Conservation (phyloP, 139 green algal species). For the Pleodorina starrii region DNA sequence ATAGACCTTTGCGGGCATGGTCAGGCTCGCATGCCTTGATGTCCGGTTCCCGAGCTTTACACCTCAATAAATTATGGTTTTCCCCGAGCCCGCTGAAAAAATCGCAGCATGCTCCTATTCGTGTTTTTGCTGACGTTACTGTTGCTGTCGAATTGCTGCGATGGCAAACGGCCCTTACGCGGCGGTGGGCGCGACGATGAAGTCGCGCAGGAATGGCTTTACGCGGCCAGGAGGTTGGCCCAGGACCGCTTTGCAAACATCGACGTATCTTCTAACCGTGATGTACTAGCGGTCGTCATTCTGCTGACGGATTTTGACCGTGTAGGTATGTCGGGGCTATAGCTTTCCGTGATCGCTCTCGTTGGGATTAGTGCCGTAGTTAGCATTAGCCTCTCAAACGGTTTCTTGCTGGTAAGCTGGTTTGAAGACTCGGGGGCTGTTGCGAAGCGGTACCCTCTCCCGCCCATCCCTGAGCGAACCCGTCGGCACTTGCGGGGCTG, state of each 20-base stretch:
- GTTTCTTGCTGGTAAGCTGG: neutral
- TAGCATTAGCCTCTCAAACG: neutral
- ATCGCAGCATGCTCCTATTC: neutral
- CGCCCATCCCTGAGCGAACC: neutral
- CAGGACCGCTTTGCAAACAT: too few relatives aligned
- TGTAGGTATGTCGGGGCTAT: neutral
- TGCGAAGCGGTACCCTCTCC: neutral
- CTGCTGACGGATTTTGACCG: slow-evolving; percentile 14
- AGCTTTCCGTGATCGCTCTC: neutral
- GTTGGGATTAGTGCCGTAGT: neutral
- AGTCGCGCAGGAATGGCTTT: neutral
- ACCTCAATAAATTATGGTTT: neutral
- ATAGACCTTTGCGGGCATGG: neutral
- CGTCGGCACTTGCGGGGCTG: too few relatives aligned
- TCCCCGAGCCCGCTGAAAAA: too few relatives aligned
- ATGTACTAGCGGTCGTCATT: neutral
- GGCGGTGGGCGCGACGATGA: neutral
- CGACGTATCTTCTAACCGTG: neutral
- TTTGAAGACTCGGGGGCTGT: neutral
- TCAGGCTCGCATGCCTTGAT: too few relatives aligned
- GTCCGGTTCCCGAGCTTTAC: too few relatives aligned
- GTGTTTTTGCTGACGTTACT: neutral
- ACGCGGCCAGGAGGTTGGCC: neutral
- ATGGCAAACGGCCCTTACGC: neutral
- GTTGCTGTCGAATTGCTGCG: neutral